Conservation (phyloP, 805 yeast genomes). For the Candida succiphila region DNA sequence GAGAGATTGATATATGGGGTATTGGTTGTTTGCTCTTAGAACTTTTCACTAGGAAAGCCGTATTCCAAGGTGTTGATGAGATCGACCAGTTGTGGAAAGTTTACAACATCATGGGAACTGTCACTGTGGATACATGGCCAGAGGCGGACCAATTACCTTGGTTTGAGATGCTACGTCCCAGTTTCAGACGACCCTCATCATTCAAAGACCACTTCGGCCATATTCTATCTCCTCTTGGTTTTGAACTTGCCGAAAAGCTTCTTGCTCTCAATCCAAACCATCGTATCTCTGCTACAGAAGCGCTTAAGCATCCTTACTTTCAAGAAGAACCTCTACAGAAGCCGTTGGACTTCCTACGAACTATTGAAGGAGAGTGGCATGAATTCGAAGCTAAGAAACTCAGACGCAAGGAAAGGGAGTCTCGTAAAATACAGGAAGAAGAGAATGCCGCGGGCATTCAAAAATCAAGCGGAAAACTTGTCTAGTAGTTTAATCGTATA, state of each 20-base stretch:
- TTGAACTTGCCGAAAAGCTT: conserved; percentile 55
- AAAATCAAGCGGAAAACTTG: too few species aligned
- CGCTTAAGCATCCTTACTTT: conserved; percentile 67
- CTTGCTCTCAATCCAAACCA: conserved; percentile 58
- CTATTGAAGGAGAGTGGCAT: conserved; percentile 85
- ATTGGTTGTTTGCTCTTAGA: conserved; percentile 87
- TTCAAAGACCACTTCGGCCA: conserved; percentile 33
- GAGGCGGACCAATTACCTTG: conserved; percentile 74
- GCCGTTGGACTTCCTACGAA: conserved; percentile 43
- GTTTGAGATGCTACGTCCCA: conserved; percentile 79
- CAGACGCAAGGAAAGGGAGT: conserved; percentile 25
- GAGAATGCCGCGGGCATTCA: too few species aligned
- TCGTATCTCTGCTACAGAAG: conserved; percentile 60
- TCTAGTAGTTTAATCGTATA: too few species aligned
- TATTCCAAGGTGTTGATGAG: conserved; percentile 86
- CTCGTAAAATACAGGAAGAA: not conserved
- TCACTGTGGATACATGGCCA: conserved; percentile 67
- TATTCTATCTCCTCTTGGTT: conserved; percentile 39
- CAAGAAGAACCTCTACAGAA: conserved; percentile 56
- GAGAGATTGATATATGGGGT: conserved; percentile 96
- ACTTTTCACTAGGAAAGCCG: conserved; percentile 61
- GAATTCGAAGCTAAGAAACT: conserved; percentile 90
- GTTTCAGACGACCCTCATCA: conserved; percentile 21
- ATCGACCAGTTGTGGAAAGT: conserved; percentile 72
- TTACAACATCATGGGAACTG: conserved; percentile 82